phyloP scores from a whole-genome alignment of 331 rosid genomes.

The Malus hybrid region DNA sequence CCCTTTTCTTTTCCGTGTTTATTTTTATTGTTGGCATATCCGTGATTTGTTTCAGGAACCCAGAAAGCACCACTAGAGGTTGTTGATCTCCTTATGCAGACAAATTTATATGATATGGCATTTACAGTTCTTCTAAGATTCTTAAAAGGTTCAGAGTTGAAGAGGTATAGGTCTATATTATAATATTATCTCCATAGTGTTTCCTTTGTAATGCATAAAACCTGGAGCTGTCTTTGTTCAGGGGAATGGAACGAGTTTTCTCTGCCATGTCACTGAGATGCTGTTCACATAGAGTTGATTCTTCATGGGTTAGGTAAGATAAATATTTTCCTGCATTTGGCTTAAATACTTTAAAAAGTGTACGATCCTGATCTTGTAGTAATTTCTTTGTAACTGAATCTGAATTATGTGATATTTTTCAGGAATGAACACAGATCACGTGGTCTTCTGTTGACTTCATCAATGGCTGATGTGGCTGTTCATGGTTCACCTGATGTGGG shows the following conservation, averaged over 20 bases:
- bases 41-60: conserved; percentile 33
- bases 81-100: conserved; percentile 71
- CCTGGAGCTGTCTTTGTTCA: conserved; percentile 24
- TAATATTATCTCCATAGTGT: background rate
- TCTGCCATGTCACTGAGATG: conserved; percentile 70
- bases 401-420: conserved; percentile 12
- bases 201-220: conserved; percentile 15
- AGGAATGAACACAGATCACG: conserved; percentile 47
- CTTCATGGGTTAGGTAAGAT: conserved; percentile 54
- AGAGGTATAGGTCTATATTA: conserved; percentile 47
- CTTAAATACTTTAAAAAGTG: conserved; percentile 10
- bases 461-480: conserved; percentile 52
- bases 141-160: conserved; percentile 71
- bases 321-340: conserved; percentile 7
- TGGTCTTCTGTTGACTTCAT: conserved; percentile 52
- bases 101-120: conserved; percentile 65
- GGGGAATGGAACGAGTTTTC: conserved; percentile 82
- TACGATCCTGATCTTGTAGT: conserved; percentile 12
- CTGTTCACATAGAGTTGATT: conserved; percentile 57
- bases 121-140: conserved; percentile 66
- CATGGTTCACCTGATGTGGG: conserved; percentile 51
- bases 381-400: conserved; percentile 1
- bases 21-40: background rate
- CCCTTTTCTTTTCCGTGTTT: background rate
- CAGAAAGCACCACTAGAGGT: conserved; percentile 52